Base-by-base conservation (phyloP, 1,284 basidiomycete species). In the Microstroma glucosiphilum region DNA sequence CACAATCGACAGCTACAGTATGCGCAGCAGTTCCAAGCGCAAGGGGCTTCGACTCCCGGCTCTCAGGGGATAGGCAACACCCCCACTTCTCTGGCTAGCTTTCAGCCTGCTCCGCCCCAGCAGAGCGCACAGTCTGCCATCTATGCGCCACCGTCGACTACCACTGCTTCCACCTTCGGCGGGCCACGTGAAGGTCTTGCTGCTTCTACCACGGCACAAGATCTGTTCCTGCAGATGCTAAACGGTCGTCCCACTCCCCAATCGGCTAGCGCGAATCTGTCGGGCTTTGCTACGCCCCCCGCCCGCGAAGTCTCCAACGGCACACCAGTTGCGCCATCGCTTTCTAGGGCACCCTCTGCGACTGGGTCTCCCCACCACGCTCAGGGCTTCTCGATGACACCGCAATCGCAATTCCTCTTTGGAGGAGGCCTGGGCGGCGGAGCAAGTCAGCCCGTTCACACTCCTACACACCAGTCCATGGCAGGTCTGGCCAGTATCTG, bases 211-310 rank as follows among this genome's bases (percentile, higher is more conserved):
- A 63, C 58, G 17, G 62, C 69, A 11, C 66, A 68, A 21, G 66
- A 71, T 51, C 57, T 68, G 9, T 46, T 69, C 6, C 60, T 73
- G 40, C 66, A 67, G 58, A 59, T 72, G 61, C 57, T 70, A 9
- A 60, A 66, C 17, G 65, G 65, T 6, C 54, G 46, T 17, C n/a
- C 57, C 19, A n/a, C 26, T 1, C 15, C 21, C 17, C 3, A 17
- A 12, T 17, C 43, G 12, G 43, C 21, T 4, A 12, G 43, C 17
- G 4, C 43, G 43, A 21, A n/a, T 17, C 6, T 48, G 43, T 15
- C 6, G 21, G 37, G 46, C 37, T 25, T 6, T n/a, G 25, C 21
- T 23, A 7, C n/a, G 21, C 21, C 21, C 9, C 23, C 9, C 23
- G 23, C 46, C 17, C 23, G 42, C 57, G 25, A 6, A 17, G 6